phyloP scores from a whole-genome alignment of 257 asterid species.

The Solanum piurae region DNA sequence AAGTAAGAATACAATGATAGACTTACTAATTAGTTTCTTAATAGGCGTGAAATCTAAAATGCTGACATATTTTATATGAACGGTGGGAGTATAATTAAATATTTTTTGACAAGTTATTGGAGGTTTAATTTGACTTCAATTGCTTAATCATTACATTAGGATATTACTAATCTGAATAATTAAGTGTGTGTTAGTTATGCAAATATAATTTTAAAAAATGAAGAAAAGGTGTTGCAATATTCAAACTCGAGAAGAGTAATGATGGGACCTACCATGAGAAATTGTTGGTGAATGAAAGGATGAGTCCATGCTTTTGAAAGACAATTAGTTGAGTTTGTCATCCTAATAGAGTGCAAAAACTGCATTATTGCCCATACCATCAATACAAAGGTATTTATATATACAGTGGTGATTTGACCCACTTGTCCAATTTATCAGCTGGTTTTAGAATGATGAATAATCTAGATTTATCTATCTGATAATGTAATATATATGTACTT shows the following conservation, averaged over 20 bases:
- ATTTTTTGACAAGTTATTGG: background rate
- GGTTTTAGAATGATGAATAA: background rate
- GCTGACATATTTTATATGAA: background rate
- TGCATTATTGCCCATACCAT: background rate
- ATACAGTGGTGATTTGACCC: background rate
- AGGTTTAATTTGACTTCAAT: background rate
- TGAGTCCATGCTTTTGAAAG: background rate
- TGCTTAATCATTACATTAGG: background rate
- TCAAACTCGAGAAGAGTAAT: background rate
- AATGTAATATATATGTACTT: background rate
- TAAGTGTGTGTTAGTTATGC: background rate
- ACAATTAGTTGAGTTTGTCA: background rate
- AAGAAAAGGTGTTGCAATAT: background rate
- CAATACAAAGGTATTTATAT: background rate
- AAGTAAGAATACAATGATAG: background rate
- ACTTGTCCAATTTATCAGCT: background rate
- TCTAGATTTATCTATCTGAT: background rate
- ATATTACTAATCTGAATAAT: background rate
- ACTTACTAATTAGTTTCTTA: too few species aligned
- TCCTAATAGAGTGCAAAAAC: background rate
- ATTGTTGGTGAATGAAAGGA: constrained; percentile 9
- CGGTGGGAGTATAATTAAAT: background rate
- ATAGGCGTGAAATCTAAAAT: background rate
- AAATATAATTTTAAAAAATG: background rate
- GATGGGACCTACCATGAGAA: constrained; percentile 14